Conservation (phyloP, 768 basidiomycete species). For the Dendrothele bispora region DNA sequence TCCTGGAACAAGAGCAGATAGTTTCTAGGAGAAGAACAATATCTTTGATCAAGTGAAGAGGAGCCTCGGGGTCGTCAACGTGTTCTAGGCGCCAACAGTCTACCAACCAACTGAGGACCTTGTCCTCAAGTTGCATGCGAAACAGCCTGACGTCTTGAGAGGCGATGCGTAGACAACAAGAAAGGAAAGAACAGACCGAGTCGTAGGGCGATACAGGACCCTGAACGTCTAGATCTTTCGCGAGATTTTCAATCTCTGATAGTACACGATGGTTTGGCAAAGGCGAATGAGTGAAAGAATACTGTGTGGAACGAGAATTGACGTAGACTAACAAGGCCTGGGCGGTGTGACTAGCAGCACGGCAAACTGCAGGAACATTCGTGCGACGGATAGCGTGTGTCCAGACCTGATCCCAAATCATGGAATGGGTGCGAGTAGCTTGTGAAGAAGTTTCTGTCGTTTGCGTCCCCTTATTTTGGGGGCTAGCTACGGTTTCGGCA, state of each 20-base stretch:
- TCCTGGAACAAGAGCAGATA: constrained; percentile 56
- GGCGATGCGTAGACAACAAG: constrained; percentile 65
- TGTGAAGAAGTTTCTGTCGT: background rate
- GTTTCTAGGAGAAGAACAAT: constrained; percentile 61
- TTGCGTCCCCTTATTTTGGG: too few species aligned
- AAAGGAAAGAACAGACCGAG: constrained; percentile 84
- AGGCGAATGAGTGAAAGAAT: constrained; percentile 23
- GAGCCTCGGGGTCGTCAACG: constrained; percentile 40
- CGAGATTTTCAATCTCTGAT: constrained; percentile 73
- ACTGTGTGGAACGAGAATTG: constrained; percentile 24
- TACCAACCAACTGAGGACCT: constrained; percentile 78
- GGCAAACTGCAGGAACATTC: constrained; percentile 65
- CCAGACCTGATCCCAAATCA: constrained; percentile 78
- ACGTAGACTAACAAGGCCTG: constrained; percentile 49
- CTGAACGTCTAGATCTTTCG: constrained; percentile 86
- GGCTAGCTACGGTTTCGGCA: constrained; percentile 31
- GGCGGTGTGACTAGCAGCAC: constrained; percentile 77
- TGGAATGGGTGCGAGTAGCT: constrained; percentile 2
- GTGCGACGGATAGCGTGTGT: constrained; percentile 75
- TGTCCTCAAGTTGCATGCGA: constrained; percentile 84
- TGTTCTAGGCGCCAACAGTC: constrained; percentile 62
- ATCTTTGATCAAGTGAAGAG: constrained; percentile 58
- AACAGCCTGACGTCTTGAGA: constrained; percentile 82
- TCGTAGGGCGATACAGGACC: constrained; percentile 87
- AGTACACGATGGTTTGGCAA: constrained; percentile 60